A percentile compares a stretch with the other conserved stretches of the same genome.
Conservation (phyloP, 2,329 filamentous ascomycete genomes). For the Chrysoporthe austroafricana region DNA sequence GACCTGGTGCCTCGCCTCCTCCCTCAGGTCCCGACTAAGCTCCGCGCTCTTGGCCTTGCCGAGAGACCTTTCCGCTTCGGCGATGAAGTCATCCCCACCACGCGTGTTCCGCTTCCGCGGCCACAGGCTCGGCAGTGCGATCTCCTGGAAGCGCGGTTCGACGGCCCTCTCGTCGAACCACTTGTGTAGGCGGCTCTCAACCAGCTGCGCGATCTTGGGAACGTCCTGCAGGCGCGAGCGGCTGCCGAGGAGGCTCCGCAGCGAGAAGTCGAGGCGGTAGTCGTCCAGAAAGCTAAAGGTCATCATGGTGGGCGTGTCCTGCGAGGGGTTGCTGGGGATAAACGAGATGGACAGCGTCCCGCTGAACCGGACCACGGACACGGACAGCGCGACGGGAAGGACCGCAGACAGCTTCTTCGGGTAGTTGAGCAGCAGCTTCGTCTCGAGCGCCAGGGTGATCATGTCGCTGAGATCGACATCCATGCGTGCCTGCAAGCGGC, state of each 20-base stretch:
- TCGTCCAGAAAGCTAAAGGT: conserved; percentile 93
- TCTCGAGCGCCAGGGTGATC: conserved; percentile 92
- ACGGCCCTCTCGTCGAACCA: conserved; percentile 90
- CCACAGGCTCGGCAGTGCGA: conserved; percentile 81
- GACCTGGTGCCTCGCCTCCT: conserved; percentile 53
- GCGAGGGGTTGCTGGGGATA: conserved; percentile 73
- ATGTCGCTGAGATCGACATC: conserved; percentile 97
- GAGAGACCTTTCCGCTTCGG: conserved; percentile 52
- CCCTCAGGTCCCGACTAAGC: conserved; percentile 52
- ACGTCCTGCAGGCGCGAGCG: conserved; percentile 83
- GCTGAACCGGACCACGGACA: conserved; percentile 91
- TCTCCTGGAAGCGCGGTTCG: conserved; percentile 85
- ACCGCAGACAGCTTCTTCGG: conserved; percentile 88
- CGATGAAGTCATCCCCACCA: conserved; percentile 65
- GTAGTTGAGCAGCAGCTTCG: conserved; percentile 91
- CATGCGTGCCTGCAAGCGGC: conserved; percentile 88
- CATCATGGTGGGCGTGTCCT: conserved; percentile 80
- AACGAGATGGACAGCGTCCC: conserved; percentile 94
- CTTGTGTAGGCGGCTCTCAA: conserved; percentile 77
- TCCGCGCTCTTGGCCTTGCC: conserved; percentile 60
- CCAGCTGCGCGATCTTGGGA: conserved; percentile 83
- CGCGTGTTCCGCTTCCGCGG: conserved; percentile 82
- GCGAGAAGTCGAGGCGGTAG: conserved; percentile 82
- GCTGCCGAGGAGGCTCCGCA: conserved; percentile 77
- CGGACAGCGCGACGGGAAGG: conserved; percentile 86